Base-by-base conservation (phyloP, 2,329 filamentous ascomycete species). In the Alternaria sp. region DNA sequence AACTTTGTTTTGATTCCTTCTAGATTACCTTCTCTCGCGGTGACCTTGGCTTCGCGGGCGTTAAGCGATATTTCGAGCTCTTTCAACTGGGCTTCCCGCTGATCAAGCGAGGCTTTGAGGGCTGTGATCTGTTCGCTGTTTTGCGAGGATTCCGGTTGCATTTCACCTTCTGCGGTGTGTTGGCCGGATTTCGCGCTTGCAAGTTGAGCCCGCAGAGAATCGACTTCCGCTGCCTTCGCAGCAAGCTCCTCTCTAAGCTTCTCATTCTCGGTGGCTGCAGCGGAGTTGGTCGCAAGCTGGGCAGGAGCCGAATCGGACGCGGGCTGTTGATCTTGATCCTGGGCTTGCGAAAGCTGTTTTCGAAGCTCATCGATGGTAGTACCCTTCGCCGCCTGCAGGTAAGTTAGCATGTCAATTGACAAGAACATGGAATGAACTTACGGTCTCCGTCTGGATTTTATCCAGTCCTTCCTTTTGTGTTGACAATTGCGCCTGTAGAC, bases 381-480 rank as follows among this genome's bases (percentile, higher is more conserved):
- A 54, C 79, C 76, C n/a, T 81, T 69, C 54, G 82, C 77, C 34
- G 66, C 69, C 76, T 78, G 56, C 1, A 17, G 17, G 13, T 5
- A 33, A 3, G 42, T 74, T 66, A 73, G 69, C 36, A 8, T 28
- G n/a, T 7, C 54, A 17, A 14, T 4, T 39, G 13, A 9, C n/a
- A 21, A 13, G 24, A 5, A 17, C 2, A n/a, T 10, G 3, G 3
- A 2, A 3, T 3, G 26, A 13, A 53, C 77, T 71, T 73, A 76
- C 76, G 28, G 81, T 84, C 75, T 88, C 89, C 13, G 82, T 79
- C 70, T 92, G 88, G 45, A 85, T 84, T 65, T 90, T 88, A 3
- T 83, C 81, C 8, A 89, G 86, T 71, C 83, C 86, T 28, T 85
- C 81, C 72, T 90, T 85, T 2, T 88, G 83, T 21, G 79, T 79